Evolutionary conservation across 2,329 filamentous ascomycete species (phyloP), one percentile per base, ranked within the genome.

Genomic region (Colletotrichum brevisporum): DNA sequence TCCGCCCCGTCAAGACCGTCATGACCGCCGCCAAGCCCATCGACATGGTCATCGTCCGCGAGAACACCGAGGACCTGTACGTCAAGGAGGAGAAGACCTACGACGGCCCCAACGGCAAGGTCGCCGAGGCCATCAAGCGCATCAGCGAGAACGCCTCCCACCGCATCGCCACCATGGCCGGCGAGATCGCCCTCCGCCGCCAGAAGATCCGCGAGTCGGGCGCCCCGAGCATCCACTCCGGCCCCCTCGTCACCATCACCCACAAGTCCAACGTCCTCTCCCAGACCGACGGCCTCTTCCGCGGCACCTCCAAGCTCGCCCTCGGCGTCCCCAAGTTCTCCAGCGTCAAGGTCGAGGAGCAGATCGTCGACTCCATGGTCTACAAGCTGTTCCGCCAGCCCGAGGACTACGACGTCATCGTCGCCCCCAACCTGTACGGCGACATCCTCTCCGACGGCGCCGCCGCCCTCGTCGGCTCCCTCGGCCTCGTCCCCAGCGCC

Each of bases 351-450:
- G 86, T 98, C 63, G 96, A 98, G 83, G 96, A 98, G 87, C 96
- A 99, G 85, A 99, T 99, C 75, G 95, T 99, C 72, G 96, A 99
- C 83, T 95, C 92, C 71, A 99, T 99, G 96, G 94, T 98, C 67
- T 98, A 98, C 90, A 98, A 98, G 87, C 92, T 99, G 66, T 98
- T 98, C 90, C 94, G 95, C 71, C 94, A 98, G 83, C 96, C 96
- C 51, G 88, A 92, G 77, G 92, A 92, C 78, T 99, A 98, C 89
- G 96, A 99, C 80, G 95, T 98, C 74, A 97, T 99, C 75, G 96
- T 99, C 54, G 96, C 95, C 9, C 96, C 95, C 60, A 98, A 98
- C 84, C 88, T 99, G 71, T 98, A 99, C 83, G 96, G 96, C 74
- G 96, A 99, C 82, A 96, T 99, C 74, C 87, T 99, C 47, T 97